Base-by-base conservation (phyloP, 2,329 filamentous ascomycete species). In the Sclerotinia sclerotiorum region DNA sequence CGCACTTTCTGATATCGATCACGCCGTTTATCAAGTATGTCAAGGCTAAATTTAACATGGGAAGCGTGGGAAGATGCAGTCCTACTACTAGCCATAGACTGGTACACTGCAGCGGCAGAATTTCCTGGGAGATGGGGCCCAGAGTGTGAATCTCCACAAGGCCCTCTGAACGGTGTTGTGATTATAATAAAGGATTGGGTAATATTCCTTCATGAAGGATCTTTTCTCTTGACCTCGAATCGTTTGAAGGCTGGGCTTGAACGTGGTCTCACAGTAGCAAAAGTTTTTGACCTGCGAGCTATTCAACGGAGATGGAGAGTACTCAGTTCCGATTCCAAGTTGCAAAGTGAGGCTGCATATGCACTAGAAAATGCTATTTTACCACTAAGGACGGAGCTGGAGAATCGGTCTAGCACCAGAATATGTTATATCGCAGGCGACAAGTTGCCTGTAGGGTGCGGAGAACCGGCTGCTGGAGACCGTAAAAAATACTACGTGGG, bases 311-410 rank as follows among this genome's bases (percentile, higher is more conserved):
- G 6, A 21, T 46, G 44, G 44, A 1, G 1, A 17, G 19, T 1
- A 0, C 15, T 46, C 44, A 46, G 1, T 6, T 19, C 1, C 19
- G 17, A 17, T 19, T 1, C 1, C 6, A 1, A 19, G 15, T 2
- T 13, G 21, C 19, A 5, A 35, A 5, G 11, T 0, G 8, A 2
- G 1, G 52, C 52, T 19, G 2, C n/a, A 5, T 1, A 10, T 55
- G 19, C 27, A 1, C 21, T 35, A 32, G 0, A 13, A 19, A 6
- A 5, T 3, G 6, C 13, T 5, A 21, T 55, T 11, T 13, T 55
- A 13, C 29, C 52, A 6, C 19, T 35, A 10, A 21, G 0, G 21
- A 11, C 10, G 4, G 10, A 8, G 13, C 52, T 55, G 2, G 27
- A 55, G 21, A 19, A 3, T 8, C 2, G 21, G 8, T 55, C 35